phyloP scores from a whole-genome alignment of 306 rosid species.

The Urtica urens region DNA sequence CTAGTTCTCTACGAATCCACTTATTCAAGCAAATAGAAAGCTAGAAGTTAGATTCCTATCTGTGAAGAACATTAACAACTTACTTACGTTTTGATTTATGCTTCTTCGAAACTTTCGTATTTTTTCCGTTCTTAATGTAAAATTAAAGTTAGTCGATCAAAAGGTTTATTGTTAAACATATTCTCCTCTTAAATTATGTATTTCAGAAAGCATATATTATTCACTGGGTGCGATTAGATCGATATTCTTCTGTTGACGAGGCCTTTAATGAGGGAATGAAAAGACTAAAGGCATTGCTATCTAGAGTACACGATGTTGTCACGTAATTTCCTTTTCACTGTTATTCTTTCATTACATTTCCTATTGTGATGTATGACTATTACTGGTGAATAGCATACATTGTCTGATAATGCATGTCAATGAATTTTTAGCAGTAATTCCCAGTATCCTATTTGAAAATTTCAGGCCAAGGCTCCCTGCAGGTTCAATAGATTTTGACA shows the following conservation, averaged over 20 bases:
- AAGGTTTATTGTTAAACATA: too few relatives aligned
- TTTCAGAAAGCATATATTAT: slow-evolving; percentile 58
- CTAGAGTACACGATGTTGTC: slow-evolving; percentile 37
- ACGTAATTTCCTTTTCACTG: slow-evolving; percentile 33
- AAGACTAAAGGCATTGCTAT: slow-evolving; percentile 16
- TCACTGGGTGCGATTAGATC: slow-evolving; percentile 26
- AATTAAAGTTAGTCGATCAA: too few relatives aligned
- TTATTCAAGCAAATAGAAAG: too few relatives aligned
- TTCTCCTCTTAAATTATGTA: too few relatives aligned
- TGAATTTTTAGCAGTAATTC: slow-evolving; percentile 13
- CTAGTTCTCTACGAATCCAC: too few relatives aligned
- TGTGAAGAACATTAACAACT: too few relatives aligned
- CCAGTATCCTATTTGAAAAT: slow-evolving; percentile 31
- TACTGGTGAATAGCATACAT: too few relatives aligned
- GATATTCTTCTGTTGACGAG: slow-evolving; percentile 23
- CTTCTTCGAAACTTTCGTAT: too few relatives aligned
- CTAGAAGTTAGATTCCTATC: too few relatives aligned
- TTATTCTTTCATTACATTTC: background rate
- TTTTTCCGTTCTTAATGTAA: too few relatives aligned
- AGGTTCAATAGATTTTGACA: slow-evolving; percentile 58
- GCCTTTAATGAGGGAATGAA: slow-evolving; percentile 21
- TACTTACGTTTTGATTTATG: too few relatives aligned
- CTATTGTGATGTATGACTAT: too few relatives aligned
- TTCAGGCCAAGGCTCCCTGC: slow-evolving; percentile 90
- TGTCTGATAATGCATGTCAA: slow-evolving; percentile 11